Evolutionary conservation across 2,329 filamentous ascomycete genomes (phyloP), one percentile per base, ranked within the genome.

Genomic region (Zalaria obscura): DNA sequence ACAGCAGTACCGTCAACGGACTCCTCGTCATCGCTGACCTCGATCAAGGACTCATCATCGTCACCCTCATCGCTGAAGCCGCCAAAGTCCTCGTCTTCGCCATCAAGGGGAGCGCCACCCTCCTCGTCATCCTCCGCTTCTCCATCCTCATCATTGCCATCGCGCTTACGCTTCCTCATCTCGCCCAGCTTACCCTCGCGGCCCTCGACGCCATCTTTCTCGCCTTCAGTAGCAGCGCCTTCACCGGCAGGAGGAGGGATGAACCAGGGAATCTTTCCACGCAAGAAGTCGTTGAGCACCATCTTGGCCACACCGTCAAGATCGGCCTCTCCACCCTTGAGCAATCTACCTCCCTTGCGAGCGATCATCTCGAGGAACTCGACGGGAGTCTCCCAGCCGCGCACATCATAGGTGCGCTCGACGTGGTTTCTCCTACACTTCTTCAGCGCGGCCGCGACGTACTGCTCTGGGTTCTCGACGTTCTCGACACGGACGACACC

Each of bases 201-300:
- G 4, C 84, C 83, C 47, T 79, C 75, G 32, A 65, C 66, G 36
- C 58, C 53, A n/a, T 61, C 65, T 28, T 66, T 65, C 7, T 64
- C 67, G 28, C 74, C 72, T 5, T 67, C 67, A 6, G 65, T 67
- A 18, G 18, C 18, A 18, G 18, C 18, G 2, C 18, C 18, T 38
- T 74, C 74, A 3, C 62, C 56, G 9, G 54, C 50, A 2, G 88
- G 86, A 6, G 87, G 80, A 5, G 86, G 78, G 0, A 84, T 91
- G 56, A 87, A 98, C 91, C 93, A 98, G 1, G 91, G 91, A 26
- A 96, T 84, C 64, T 89, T 95, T 43, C 91, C 91, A 48, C 91
- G 70, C 55, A 96, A 76, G 59, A 96, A 98, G 57, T 98, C 91
- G 54, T 94, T 96, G 45, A 98, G 67, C 1, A 98, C 83, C 78